Base-by-base conservation (phyloP, 2,329 filamentous ascomycete species). In the Colletotrichum sidae region DNA sequence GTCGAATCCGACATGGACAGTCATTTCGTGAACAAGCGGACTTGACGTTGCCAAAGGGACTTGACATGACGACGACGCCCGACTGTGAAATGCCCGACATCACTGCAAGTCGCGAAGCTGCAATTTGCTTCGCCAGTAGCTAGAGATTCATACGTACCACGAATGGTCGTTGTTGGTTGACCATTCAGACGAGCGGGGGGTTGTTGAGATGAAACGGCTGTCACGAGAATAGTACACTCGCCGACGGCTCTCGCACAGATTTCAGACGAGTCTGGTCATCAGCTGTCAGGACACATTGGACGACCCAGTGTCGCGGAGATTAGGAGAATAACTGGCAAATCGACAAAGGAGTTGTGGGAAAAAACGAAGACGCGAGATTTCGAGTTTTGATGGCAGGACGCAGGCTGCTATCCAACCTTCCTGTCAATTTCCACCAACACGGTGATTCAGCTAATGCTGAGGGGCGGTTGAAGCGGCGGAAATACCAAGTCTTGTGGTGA, bases 201-300 rank as follows among this genome's bases (percentile, higher is more conserved):
- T 34, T 49, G 52, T 44, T 59, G 55, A 42, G 57, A 61, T 61
- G 61, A 57, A 63, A 63, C 59, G 37, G 15, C 47, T n/a, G 39
- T 25, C 35, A 35, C 46, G 41, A 49, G 33, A 62, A 49, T 39
- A 56, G 52, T 51, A 12, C 39, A 45, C 37, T 47, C 15, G 39
- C 58, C 38, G 8, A 44, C 56, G 10, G 41, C 46, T 37, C n/a
- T 56, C 59, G 53, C 52, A 57, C 13, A 44, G 35, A 63, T 51
- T 63, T 66, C 63, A 63, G 63, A 63, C 34, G 63, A 44, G 47
- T 38, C 47, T 41, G 50, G 17, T 39, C 52, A 53, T 53, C 15
- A 25, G 41, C 53, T 42, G 52, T 61, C 41, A 58, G 55, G 58
- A 53, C 49, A 67, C 38, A 61, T 61, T 56, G 52, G 65, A 65